These are phyloP conservation scores for Podospora fimiseda DNA, from an alignment of 495 filamentous ascomycete genomes.

Conservation along the genomic window DNA sequence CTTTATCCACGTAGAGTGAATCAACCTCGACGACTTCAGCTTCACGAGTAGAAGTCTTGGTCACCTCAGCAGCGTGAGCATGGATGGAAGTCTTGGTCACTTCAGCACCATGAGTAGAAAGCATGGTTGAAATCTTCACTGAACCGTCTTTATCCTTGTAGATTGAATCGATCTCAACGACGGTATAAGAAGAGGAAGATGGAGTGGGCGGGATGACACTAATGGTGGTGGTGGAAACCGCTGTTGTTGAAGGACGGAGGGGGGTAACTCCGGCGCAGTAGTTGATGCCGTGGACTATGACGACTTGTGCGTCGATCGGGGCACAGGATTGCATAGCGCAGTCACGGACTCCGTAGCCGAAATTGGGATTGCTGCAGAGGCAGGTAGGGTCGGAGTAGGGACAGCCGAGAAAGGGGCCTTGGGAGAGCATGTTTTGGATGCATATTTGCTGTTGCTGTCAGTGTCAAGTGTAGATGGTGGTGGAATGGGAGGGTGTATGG, in stretches of 20 bases:
- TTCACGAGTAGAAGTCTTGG: neutral
- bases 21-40: too few species aligned
- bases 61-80: neutral
- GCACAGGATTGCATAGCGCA: slow-evolving; percentile 10
- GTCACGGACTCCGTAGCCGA: slow-evolving; percentile 15
- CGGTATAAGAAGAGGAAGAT: neutral
- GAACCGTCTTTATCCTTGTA: neutral
- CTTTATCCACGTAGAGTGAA: too few species aligned
- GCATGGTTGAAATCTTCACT: neutral
- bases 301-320: neutral
- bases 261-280: slow-evolving; percentile 9
- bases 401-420: slow-evolving; percentile 10
- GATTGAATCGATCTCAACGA: neutral
- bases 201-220: neutral
- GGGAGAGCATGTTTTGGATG: slow-evolving; percentile 16
- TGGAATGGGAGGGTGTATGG: neutral
- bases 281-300: neutral
- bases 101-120: neutral
- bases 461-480: neutral
- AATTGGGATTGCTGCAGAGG: slow-evolving; percentile 14
- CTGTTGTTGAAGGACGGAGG: neutral
- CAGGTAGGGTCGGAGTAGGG: slow-evolving; percentile 7
- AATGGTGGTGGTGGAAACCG: neutral
- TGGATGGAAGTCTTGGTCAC: neutral
- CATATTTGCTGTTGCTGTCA: slow-evolving; percentile 8